Conservation (phyloP, 2,329 filamentous ascomycete genomes). For the Eutypa lata region DNA sequence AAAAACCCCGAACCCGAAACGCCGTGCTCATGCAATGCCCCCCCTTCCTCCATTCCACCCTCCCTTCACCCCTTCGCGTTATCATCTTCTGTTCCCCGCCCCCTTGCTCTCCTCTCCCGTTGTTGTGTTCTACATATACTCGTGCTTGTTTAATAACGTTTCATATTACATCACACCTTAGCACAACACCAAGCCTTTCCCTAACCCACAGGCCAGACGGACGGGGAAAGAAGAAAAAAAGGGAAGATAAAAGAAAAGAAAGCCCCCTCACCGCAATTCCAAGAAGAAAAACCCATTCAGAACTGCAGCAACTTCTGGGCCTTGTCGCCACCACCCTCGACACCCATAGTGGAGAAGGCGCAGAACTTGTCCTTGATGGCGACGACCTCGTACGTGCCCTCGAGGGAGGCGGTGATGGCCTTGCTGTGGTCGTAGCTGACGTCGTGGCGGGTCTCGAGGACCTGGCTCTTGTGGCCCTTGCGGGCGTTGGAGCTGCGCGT, state of each 20-base stretch:
- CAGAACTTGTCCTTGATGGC: slow-evolving; percentile 93
- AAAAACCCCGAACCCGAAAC: slow-evolving; percentile 10
- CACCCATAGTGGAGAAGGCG: slow-evolving; percentile 73
- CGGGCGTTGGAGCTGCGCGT: slow-evolving; percentile 83
- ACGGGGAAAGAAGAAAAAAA: no score
- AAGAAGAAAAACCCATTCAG: no score
- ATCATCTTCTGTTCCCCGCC: slow-evolving; percentile 5
- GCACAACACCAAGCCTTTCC: no score
- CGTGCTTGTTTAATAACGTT: no score
- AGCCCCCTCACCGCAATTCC: no score
- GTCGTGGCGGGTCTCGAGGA: slow-evolving; percentile 90
- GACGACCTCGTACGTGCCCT: slow-evolving; percentile 96
- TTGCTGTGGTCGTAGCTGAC: slow-evolving; percentile 78
- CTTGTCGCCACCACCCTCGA: slow-evolving; percentile 43
- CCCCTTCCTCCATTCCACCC: neutral
- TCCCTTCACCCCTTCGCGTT: slow-evolving; percentile 8
- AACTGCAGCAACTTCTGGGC: slow-evolving; percentile 33
- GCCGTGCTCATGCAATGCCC: slow-evolving; percentile 29
- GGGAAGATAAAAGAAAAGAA: no score
- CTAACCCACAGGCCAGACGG: no score
- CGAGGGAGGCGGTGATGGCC: slow-evolving; percentile 79
- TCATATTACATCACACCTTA: no score
- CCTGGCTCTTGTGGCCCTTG: slow-evolving; percentile 71
- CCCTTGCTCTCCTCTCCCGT: slow-evolving; percentile 5
- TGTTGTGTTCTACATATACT: neutral